Evolutionary conservation across 2,329 filamentous ascomycete genomes (phyloP).

Genomic region (Pezicula neosporulosa): DNA sequence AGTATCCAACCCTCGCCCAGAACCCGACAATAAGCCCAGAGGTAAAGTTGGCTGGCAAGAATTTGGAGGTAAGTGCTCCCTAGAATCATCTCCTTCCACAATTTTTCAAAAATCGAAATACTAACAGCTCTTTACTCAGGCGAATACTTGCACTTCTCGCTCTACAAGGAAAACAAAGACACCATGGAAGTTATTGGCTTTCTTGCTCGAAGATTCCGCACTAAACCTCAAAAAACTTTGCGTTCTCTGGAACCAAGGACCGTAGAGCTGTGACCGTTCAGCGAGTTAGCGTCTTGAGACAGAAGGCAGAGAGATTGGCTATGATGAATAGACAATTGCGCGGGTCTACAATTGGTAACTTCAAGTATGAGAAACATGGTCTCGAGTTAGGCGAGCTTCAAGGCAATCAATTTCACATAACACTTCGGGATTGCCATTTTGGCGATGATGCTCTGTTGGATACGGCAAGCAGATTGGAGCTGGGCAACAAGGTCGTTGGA

Average conservation of each 20-base stretch:
- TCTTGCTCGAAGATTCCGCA: conserved; percentile 54
- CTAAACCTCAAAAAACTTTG: conserved; percentile 56
- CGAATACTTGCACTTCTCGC: conserved; percentile 68
- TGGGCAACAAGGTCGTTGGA: conserved; percentile 46
- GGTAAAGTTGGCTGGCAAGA: conserved; percentile 58
- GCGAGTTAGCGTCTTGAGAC: conserved; percentile 56
- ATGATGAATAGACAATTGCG: conserved; percentile 58
- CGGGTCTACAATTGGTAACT: conserved; percentile 72
- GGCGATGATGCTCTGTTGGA: conserved; percentile 36
- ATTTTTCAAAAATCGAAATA: no score
- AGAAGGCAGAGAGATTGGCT: conserved; percentile 60
- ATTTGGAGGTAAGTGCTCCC: conserved; percentile 46
- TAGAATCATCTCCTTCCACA: no score
- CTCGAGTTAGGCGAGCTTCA: conserved; percentile 79
- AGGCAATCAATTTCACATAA: conserved; percentile 93
- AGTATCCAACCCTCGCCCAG: conserved; percentile 6
- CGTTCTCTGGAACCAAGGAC: conserved; percentile 73
- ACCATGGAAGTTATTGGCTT: conserved; percentile 70
- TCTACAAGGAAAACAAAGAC: conserved; percentile 77
- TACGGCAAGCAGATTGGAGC: conserved; percentile 43
- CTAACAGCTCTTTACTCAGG: no score
- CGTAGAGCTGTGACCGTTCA: conserved; percentile 67
- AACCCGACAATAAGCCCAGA: conserved; percentile 14
- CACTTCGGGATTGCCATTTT: conserved; percentile 79
- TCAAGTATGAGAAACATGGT: conserved; percentile 67